phyloP scores from a whole-genome alignment of 192 early-diverging fungal species.

The Coemansia sp. region DNA sequence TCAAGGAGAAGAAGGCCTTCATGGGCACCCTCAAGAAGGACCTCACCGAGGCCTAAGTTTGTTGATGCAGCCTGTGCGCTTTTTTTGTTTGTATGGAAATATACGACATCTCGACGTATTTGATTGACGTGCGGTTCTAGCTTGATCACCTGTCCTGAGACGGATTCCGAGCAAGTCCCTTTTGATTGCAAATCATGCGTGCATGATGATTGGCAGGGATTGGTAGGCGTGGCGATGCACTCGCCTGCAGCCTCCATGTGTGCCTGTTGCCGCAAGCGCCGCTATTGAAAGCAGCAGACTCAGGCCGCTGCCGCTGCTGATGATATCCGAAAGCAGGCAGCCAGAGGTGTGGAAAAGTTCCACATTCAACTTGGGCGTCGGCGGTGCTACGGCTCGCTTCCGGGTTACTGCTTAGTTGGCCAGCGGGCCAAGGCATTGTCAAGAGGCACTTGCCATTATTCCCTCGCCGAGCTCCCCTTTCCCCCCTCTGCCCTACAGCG shows the following conservation, averaged over 20 bases:
- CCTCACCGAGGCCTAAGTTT: constrained; percentile 29
- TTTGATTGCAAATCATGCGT: neutral
- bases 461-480: neutral
- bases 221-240: neutral
- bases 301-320: neutral
- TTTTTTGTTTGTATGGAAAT: neutral
- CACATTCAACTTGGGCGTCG: neutral
- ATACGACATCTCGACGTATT: neutral
- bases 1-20: constrained; percentile 91
- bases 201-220: neutral
- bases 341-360: neutral
- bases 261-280: neutral
- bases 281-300: neutral
- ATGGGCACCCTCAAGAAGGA: constrained; percentile 91
- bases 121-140: neutral
- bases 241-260: neutral
- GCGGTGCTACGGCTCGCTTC: neutral
- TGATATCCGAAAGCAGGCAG: neutral
- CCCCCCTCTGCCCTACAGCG: neutral
- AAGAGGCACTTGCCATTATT: neutral
- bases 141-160: neutral
- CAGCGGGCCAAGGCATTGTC: neutral
- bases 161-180: neutral
- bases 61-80: neutral
- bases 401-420: neutral